Conservation (phyloP, 2,329 filamentous ascomycete genomes). For the Colletotrichum noveboracense region DNA sequence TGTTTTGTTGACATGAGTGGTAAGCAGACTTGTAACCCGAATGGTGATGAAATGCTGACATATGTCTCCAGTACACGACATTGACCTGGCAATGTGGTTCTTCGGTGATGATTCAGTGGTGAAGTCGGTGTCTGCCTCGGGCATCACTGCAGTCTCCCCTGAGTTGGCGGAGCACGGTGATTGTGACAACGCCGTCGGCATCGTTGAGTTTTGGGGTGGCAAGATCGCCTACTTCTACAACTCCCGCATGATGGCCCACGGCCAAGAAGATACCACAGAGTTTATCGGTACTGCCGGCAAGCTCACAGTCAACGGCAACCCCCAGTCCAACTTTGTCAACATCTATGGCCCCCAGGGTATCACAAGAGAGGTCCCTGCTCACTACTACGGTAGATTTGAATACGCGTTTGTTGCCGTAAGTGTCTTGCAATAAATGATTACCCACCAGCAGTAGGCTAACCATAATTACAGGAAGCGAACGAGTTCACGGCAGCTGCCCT, state of each 20-base stretch:
- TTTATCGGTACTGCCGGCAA: constrained; percentile 72
- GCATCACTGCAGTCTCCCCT: constrained; percentile 35
- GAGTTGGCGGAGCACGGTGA: constrained; percentile 36
- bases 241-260: constrained; percentile 70
- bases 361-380: constrained; percentile 60
- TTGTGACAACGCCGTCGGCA: constrained; percentile 45
- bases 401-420: constrained; percentile 59
- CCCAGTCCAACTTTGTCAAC: constrained; percentile 59
- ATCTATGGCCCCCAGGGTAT: constrained; percentile 59
- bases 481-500: constrained; percentile 67
- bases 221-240: constrained; percentile 70
- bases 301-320: constrained; percentile 64
- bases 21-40: background rate
- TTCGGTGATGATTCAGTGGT: constrained; percentile 34
- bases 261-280: constrained; percentile 71
- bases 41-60: background rate
- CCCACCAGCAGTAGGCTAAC: accelerated
- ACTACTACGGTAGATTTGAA: constrained; percentile 69
- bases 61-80: background rate
- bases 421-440: accelerated
- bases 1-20: constrained; percentile 66
- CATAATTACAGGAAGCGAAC: constrained; percentile 52
- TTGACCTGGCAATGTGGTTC: constrained; percentile 36
- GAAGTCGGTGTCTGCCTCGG: constrained; percentile 34
- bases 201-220: constrained; percentile 69